phyloP scores from a whole-genome alignment of 1,139 yeast species.

The Eremothecium gossypii region DNA sequence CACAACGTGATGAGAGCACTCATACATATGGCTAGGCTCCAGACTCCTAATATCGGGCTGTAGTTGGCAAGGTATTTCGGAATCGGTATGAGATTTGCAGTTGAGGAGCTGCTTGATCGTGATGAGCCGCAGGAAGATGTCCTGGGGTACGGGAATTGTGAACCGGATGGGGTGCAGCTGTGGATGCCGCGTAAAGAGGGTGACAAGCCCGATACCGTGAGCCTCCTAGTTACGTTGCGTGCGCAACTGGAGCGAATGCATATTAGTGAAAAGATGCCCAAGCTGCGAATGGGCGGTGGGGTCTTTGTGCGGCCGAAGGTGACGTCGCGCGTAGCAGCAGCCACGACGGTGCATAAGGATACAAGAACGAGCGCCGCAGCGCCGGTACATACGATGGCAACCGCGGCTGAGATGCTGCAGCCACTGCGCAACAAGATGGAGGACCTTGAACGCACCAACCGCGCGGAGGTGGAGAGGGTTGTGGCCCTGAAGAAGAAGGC shows the following conservation, averaged over 20 bases:
- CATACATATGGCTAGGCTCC: background rate
- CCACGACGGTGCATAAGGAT: too few relatives aligned
- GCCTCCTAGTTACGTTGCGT: conserved; percentile 11
- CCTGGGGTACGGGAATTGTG: conserved; percentile 13
- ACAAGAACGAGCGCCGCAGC: too few relatives aligned
- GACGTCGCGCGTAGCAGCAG: too few relatives aligned
- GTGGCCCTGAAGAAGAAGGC: conserved; percentile 9
- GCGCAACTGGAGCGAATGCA: conserved; percentile 9
- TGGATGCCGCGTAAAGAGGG: background rate
- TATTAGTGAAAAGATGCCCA: conserved; percentile 10
- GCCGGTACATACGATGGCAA: too few relatives aligned
- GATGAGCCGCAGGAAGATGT: conserved; percentile 7
- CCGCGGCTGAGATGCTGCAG: background rate
- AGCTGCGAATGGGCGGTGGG: background rate
- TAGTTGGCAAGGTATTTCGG: too few relatives aligned
- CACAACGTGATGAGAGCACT: background rate
- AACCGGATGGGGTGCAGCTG: conserved; percentile 13
- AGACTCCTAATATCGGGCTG: background rate
- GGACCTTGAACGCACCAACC: conserved; percentile 8
- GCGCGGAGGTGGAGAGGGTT: conserved; percentile 10
- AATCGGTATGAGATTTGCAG: conserved; percentile 13
- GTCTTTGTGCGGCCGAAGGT: too few relatives aligned
- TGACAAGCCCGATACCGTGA: conserved; percentile 1
- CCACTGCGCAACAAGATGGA: conserved; percentile 6
- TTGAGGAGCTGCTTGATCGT: conserved; percentile 14